These are phyloP conservation scores for Phytophthora agathidicida DNA, from an alignment of 352 stramenopile species.

Conservation along the genomic window DNA sequence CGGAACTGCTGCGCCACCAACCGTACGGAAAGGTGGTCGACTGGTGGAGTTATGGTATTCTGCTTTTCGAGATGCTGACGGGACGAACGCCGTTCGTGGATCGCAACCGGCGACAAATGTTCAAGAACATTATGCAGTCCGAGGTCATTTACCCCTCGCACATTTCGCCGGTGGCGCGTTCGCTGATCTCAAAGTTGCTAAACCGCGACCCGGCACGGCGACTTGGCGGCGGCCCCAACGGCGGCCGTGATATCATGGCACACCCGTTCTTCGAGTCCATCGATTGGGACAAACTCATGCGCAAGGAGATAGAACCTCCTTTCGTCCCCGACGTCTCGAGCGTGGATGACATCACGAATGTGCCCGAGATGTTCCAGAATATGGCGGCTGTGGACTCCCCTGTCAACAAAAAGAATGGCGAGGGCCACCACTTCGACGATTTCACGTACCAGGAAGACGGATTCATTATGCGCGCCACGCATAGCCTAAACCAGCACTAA, in stretches of 20 bases:
- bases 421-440: constrained; percentile 89
- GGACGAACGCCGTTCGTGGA: constrained; percentile 88
- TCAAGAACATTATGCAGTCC: constrained; percentile 92
- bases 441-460: constrained; percentile 91
- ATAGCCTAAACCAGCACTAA: constrained; percentile 26
- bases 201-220: constrained; percentile 93
- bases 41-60: constrained; percentile 91
- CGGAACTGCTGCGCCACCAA: constrained; percentile 82
- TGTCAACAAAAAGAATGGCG: constrained; percentile 86
- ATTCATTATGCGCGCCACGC: constrained; percentile 47
- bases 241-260: constrained; percentile 88
- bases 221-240: constrained; percentile 90
- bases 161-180: constrained; percentile 76
- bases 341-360: constrained; percentile 89
- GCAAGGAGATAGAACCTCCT: constrained; percentile 81
- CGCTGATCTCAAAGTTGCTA: constrained; percentile 90
- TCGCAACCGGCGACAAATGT: constrained; percentile 89
- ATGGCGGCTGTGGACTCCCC: constrained; percentile 89
- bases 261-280: constrained; percentile 87
- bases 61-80: constrained; percentile 91
- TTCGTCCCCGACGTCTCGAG: constrained; percentile 83
- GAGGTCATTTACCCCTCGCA: constrained; percentile 90
- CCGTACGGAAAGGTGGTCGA: constrained; percentile 91
- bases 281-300: constrained; percentile 87
- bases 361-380: constrained; percentile 91